Evolutionary conservation across 176 grass and related monocot genomes (phyloP).

Genomic region (Oryza rufipogon): DNA sequence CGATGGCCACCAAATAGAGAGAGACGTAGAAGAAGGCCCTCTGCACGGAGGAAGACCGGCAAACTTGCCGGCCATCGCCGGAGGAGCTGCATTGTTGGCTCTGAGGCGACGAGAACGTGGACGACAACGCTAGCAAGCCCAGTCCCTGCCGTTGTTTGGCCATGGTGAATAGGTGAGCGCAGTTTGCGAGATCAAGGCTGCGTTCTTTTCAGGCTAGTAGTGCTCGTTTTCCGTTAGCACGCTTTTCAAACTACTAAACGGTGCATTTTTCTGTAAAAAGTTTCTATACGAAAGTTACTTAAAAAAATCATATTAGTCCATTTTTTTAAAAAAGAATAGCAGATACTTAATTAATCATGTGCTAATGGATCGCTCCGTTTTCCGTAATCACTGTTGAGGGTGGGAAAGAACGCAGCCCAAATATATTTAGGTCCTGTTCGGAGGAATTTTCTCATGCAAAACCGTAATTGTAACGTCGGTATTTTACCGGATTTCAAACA

Average conservation of each 20-base stretch:
- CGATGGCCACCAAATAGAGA: conserved; percentile 63
- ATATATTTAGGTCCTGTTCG: neutral
- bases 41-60: conserved; percentile 32
- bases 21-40: conserved; percentile 54
- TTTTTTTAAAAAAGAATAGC: too few species aligned
- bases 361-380: too few species aligned
- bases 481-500: neutral
- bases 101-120: conserved; percentile 14
- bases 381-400: too few species aligned
- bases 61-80: neutral
- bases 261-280: too few species aligned
- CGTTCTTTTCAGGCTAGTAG: too few species aligned
- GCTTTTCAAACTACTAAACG: too few species aligned
- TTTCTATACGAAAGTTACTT: too few species aligned
- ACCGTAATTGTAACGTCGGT: neutral
- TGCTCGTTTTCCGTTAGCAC: too few species aligned
- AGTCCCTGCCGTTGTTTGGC: conserved; percentile 34
- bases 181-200: neutral
- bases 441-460: neutral
- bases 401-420: too few species aligned
- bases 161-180: neutral
- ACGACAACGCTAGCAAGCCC: conserved; percentile 48
- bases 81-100: conserved; percentile 3
- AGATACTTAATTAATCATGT: too few species aligned
- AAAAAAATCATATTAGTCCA: too few species aligned